phyloP scores from a whole-genome alignment of 1,284 basidiomycete species.

The Cryptococcus jaspeensis region DNA sequence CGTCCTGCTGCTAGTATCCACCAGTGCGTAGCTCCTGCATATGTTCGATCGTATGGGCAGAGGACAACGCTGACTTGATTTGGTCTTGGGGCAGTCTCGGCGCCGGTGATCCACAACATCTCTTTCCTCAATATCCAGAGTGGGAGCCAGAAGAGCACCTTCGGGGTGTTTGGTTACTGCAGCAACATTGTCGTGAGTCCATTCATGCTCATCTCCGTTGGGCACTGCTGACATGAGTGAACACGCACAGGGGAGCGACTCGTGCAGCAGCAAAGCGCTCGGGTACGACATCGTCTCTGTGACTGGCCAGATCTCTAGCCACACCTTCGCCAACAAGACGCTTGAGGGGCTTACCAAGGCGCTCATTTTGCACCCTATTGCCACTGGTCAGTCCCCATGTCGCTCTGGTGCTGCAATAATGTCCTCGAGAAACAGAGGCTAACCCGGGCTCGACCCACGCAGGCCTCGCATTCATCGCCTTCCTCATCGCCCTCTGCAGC shows the following conservation, averaged over 20 bases:
- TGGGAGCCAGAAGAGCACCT: slow-evolving; percentile 13
- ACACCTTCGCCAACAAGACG: slow-evolving; percentile 17
- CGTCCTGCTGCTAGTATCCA: slow-evolving; percentile 34
- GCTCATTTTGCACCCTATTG: slow-evolving; percentile 47
- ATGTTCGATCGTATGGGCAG: no score
- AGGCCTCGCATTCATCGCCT: slow-evolving; percentile 40
- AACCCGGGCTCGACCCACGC: no score
- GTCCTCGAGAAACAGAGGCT: no score
- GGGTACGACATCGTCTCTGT: slow-evolving; percentile 33
- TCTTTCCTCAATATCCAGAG: slow-evolving; percentile 35
- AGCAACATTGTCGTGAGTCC: slow-evolving; percentile 14
- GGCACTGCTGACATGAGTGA: background rate
- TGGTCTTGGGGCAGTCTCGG: slow-evolving; percentile 26
- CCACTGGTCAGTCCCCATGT: slow-evolving; percentile 21
- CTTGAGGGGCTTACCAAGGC: slow-evolving; percentile 35
- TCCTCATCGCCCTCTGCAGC: slow-evolving; percentile 41
- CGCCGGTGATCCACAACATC: slow-evolving; percentile 39
- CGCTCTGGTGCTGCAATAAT: no score
- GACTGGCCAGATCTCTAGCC: slow-evolving; percentile 15
- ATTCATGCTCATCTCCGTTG: background rate
- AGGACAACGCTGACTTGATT: background rate
- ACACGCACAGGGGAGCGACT: slow-evolving; percentile 1
- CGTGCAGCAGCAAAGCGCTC: slow-evolving; percentile 9
- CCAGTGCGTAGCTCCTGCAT: slow-evolving; percentile 23
- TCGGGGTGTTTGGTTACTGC: slow-evolving; percentile 47